Conservation (phyloP, 2,329 filamentous ascomycete genomes). For the Talaromyces funiculosus region DNA sequence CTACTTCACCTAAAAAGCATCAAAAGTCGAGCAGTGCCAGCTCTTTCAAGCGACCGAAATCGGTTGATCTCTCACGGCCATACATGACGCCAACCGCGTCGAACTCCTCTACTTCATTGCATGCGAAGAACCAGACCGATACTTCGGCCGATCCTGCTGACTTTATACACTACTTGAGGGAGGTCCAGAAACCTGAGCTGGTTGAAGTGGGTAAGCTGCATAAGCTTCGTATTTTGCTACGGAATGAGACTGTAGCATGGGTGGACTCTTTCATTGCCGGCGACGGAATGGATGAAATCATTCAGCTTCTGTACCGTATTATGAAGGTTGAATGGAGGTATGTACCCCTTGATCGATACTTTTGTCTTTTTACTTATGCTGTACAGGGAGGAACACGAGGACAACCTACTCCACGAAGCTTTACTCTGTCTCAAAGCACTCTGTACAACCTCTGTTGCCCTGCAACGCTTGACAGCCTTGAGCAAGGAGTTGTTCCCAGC, state of each 20-base stretch:
- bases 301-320: constrained; percentile 79
- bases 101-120: constrained; percentile 49
- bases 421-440: constrained; percentile 90
- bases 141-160: constrained; percentile 70
- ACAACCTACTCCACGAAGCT: constrained; percentile 84
- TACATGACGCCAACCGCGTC: constrained; percentile 51
- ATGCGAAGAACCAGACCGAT: constrained; percentile 64
- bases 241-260: constrained; percentile 95
- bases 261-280: constrained; percentile 85
- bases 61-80: constrained; percentile 61
- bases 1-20: constrained; percentile 66
- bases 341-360: constrained; percentile 24
- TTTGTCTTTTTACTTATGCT: not conserved
- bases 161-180: constrained; percentile 79
- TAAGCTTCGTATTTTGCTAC: constrained; percentile 79
- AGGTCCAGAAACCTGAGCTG: constrained; percentile 71
- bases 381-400: constrained; percentile 84
- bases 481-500: constrained; percentile 79
- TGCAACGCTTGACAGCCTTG: constrained; percentile 74
- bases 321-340: constrained; percentile 95
- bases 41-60: constrained; percentile 65
- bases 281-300: constrained; percentile 88
- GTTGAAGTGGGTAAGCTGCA: constrained; percentile 94
- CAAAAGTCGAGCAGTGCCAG: constrained; percentile 59
- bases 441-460: constrained; percentile 81